Evolutionary conservation across 2,329 filamentous ascomycete species (phyloP), one percentile per base, ranked within the genome.

Genomic region (Dactylellina haptotyla): DNA sequence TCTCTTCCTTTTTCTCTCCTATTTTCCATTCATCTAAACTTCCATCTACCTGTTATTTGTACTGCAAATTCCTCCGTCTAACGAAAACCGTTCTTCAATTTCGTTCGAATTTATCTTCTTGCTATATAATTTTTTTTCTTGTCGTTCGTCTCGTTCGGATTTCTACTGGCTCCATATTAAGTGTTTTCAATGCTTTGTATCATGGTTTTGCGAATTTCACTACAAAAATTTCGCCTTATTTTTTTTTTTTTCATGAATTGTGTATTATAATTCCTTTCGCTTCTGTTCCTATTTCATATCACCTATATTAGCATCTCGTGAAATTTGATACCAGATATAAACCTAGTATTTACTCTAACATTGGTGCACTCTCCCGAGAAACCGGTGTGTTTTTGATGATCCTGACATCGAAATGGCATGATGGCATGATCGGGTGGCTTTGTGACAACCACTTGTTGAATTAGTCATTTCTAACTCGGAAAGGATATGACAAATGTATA

Each of bases 191-290:
- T 58, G 30, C 51, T 46, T 28, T 65, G 61, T 65, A 65, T 41
- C 61, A 65, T 66, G 51, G 56, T 62, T 61, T 67, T 32, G 30
- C 10, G 28, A 20, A 14, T 37, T 46, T 43, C 25, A 41, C 18
- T 61, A 14, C 23, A 51, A 51, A 25, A 54, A 26, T 10, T 56
- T 54, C 37, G 54, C 16, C 46, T 50, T 54, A 16, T 6, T 39
- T 39, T 48, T 37, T 51, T 39, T 61, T 25, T 30, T 30, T 51
- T 32, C 48, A 39, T 18, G 61, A 43, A 43, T 37, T 54, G 46
- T 43, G 54, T 71, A 53, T 62, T 54, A 64, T 75, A 65, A 50
- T 58, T 51, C 25, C n/a, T 5, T 67, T 58, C 39, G 20, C 51
- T 70, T 73, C 20, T 57, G 26, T 34, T 14, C 14, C 46, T 26